Base-by-base conservation (phyloP, 2,329 filamentous ascomycete species). In the Colletotrichum musicola region DNA sequence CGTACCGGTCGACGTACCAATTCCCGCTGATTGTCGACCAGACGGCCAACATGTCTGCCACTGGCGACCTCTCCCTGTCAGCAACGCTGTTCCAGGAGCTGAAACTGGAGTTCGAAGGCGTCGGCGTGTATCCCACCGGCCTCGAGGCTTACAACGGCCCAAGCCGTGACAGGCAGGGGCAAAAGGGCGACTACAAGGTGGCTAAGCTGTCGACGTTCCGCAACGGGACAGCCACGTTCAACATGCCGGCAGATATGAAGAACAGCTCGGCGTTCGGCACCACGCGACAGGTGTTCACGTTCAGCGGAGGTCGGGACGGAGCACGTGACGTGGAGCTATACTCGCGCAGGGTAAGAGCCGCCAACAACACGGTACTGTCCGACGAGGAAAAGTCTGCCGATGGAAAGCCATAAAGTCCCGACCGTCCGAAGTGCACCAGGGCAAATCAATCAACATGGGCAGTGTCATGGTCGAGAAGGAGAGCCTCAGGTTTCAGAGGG, bases 21-120 rank as follows among this genome's bases (percentile, higher is more conserved):
- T 93, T 92, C 73, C 91, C 91, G 0, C 77, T 93, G 1, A 84
- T 81, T 72, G 87, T 87, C 55, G 87, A 87, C 72, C 86, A 84
- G 16, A 84, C 84, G 1, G 85, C 85, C 62, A 75, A 77, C 14
- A 75, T 81, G 13, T 74, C 83, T 27, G 61, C 81, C 3, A 75
- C 81, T 27, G 82, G 82, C 14, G 82, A 85, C 71, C 78, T 85
- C 60, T 82, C 81, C n/a, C 78, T 88, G 58, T 79, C 74, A 72
- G 83, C 81, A 1, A 69, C 76, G 44, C 71, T 85, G 1, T 74
- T 80, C 27, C 84, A 87, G 70, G 81, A 81, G 1, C 73, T 84
- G 47, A 64, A 77, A 6, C 69, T 82, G 38, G 75, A 78, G 18
- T 74, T 83, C 1, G 64, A 72, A 1, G 84, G 84, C 10, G 72